phyloP scores from a whole-genome alignment of 176 grass and related monocot species.

The Dendrocalamus sinicus region DNA sequence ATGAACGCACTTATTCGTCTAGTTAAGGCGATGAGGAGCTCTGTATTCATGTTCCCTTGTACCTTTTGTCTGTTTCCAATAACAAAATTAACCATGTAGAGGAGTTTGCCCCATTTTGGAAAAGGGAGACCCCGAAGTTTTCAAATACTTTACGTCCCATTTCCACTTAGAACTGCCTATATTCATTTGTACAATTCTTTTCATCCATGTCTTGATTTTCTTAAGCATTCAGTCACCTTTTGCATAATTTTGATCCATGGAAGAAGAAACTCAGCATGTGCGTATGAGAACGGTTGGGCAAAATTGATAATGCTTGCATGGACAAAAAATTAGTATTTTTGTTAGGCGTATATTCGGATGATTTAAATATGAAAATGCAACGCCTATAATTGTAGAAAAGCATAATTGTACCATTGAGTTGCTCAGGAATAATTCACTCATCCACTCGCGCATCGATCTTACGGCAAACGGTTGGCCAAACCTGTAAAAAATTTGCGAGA shows the following conservation, averaged over 20 bases:
- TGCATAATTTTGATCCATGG: not conserved
- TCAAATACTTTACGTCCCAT: slow-evolving; percentile 27
- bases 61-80: slow-evolving; percentile 29
- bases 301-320: not conserved
- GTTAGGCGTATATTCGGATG: slow-evolving; percentile 33
- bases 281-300: not conserved
- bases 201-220: not conserved
- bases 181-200: not conserved
- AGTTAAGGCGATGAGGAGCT: not conserved
- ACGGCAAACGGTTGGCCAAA: not conserved
- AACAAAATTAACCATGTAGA: slow-evolving; percentile 4
- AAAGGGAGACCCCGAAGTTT: slow-evolving; percentile 31
- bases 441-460: not conserved
- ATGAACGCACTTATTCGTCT: not conserved
- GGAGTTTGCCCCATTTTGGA: slow-evolving; percentile 17
- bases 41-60: slow-evolving; percentile 10
- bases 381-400: slow-evolving; percentile 8
- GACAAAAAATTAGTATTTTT: not conserved
- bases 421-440: slow-evolving; percentile 27
- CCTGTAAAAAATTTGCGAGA: slow-evolving; percentile 18
- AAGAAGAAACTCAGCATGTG: not conserved
- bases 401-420: slow-evolving; percentile 14
- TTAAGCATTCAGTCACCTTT: not conserved
- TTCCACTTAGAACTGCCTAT: slow-evolving; percentile 19
- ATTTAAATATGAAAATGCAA: slow-evolving; percentile 11